Percentiles rank a stretch among this genome's conserved stretches.
phyloP scores from a whole-genome alignment of 768 basidiomycete genomes.

The Lactarius pseudohatsudake region DNA sequence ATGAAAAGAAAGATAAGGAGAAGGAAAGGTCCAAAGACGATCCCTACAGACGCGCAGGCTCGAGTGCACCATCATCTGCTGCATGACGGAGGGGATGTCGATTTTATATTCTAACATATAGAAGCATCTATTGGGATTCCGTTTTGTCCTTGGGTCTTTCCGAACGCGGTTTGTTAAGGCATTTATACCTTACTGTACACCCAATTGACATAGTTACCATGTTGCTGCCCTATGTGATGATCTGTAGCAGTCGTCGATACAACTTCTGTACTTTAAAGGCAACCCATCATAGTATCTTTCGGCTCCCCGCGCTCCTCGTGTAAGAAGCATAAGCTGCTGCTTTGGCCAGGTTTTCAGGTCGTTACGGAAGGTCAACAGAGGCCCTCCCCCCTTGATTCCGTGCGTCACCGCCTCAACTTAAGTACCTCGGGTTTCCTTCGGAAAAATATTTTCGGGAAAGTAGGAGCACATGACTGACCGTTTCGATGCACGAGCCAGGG shows the following conservation, averaged over 20 bases:
- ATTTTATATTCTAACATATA: constrained; percentile 9
- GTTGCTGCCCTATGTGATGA: not conserved
- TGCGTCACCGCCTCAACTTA: not conserved
- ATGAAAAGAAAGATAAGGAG: constrained; percentile 42
- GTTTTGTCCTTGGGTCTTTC: constrained; percentile 1
- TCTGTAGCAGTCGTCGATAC: constrained; percentile 1
- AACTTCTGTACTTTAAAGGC: constrained; percentile 4
- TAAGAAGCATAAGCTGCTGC: not conserved
- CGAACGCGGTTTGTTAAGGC: not conserved
- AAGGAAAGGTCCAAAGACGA: constrained; percentile 26
- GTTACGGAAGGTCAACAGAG: not conserved
- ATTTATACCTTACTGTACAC: constrained; percentile 11
- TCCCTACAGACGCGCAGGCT: constrained; percentile 7
- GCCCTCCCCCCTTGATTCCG: not conserved
- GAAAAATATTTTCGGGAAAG: not conserved
- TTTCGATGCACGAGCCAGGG: not conserved
- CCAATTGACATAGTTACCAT: not conserved
- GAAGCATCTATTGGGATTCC: constrained; percentile 7
- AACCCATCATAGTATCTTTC: not conserved
- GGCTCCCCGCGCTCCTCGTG: not conserved
- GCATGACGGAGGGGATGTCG: constrained; percentile 1
- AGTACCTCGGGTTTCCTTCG: not conserved
- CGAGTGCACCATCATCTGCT: constrained; percentile 16
- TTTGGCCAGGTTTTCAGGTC: not conserved
- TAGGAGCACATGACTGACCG: not conserved